Conservation (phyloP, 169 alveolate species). For the Miamiensis avidus region DNA sequence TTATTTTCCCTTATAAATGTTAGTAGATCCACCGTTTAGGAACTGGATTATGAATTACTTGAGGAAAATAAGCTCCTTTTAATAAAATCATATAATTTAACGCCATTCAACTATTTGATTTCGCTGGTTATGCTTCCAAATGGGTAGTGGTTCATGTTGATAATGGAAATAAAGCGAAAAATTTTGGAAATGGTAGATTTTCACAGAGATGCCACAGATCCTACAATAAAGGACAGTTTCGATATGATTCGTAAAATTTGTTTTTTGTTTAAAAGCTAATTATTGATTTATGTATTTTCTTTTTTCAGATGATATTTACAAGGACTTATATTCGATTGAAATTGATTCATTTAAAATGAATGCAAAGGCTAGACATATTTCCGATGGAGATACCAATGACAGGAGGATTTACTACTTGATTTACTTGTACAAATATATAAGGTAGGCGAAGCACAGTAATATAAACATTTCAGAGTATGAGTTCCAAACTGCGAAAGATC, state of each 20-base stretch:
- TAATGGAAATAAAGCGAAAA: too few species aligned
- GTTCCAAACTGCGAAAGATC: not conserved
- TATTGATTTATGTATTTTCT: too few species aligned
- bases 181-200: not conserved
- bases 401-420: not conserved
- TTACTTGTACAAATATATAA: not conserved
- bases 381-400: not conserved
- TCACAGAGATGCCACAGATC: not conserved
- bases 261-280: too few species aligned
- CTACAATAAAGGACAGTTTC: not conserved
- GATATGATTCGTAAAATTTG: not conserved
- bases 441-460: not conserved
- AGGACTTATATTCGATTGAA: not conserved
- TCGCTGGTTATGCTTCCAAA: not conserved
- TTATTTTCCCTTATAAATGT: not conserved
- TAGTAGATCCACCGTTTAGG: not conserved
- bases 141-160: not conserved
- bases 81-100: not conserved
- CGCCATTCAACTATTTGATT: not conserved
- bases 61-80: not conserved
- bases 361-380: not conserved
- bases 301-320: not conserved
- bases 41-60: not conserved
- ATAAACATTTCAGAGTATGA: not conserved
- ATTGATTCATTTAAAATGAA: not conserved